Conservation (phyloP, 768 basidiomycete species). For the Tricholoma sp. region DNA sequence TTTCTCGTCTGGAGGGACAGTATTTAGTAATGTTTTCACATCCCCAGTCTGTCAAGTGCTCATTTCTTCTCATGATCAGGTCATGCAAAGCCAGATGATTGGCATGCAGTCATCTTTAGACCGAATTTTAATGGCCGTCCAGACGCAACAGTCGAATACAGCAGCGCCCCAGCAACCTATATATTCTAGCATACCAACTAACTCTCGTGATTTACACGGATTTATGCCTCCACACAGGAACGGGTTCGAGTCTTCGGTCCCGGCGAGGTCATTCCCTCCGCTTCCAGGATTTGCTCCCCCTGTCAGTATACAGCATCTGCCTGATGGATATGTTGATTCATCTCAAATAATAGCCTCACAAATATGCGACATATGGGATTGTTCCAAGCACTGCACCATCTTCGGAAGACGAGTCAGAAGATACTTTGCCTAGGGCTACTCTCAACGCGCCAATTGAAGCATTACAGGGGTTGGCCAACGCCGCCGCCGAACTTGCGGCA, state of each 20-base stretch:
- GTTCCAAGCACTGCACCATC: conserved; percentile 79
- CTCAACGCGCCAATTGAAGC: conserved; percentile 94
- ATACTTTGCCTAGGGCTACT: conserved; percentile 76
- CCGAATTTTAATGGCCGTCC: conserved; percentile 70
- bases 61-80: conserved; percentile 40
- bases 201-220: conserved; percentile 25
- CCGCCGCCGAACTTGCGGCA: conserved; percentile 89
- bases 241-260: conserved; percentile 32
- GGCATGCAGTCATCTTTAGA: conserved; percentile 89
- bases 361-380: conserved; percentile 89
- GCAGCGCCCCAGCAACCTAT: conserved; percentile 28
- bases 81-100: conserved; percentile 93
- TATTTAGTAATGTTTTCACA: conserved; percentile 52
- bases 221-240: conserved; percentile 33
- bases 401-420: conserved; percentile 89
- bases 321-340: conserved; percentile 2
- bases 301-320: conserved; percentile 35
- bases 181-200: conserved; percentile 28
- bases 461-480: conserved; percentile 89
- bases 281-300: conserved; percentile 91
- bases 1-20: conserved; percentile 82
- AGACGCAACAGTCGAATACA: conserved; percentile 31
- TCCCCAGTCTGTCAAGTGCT: conserved; percentile 1
- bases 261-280: conserved; percentile 62
- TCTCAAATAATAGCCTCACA: conserved; percentile 57